Base-by-base conservation (phyloP, 768 basidiomycete genomes). In the Thelephora aurantiotincta region DNA sequence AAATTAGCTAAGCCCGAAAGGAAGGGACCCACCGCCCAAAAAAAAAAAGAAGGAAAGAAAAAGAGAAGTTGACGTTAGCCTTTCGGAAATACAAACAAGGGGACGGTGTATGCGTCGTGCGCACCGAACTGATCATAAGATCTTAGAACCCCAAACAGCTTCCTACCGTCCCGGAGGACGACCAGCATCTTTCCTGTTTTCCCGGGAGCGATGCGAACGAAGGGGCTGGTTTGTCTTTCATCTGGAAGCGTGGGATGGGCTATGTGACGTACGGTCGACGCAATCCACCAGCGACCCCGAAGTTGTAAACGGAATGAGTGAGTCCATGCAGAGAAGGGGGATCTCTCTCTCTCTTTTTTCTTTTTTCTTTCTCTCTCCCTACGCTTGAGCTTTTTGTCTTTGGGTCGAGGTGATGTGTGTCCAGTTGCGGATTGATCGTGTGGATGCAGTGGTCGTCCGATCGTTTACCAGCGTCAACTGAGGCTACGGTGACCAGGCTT, bases 111-210 rank as follows among this genome's bases (percentile, higher is more conserved):
- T 30, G 26, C 26, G 26, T 30, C 26, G 26, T 30, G 54, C 81
- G 57, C 64, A 98, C 96, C 96, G 57, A 97, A 99, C 60, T 99
- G 96, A 71, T 99, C 96, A 63, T 99, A 99, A 18, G 91, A 94
- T 48, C 96, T 72, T 56, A 99, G 69, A 44, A 99, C 94, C 37
- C 96, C 96, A 57, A 96, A 86, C 35, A 98, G 74, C 64, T 98
- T 99, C 60, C 92, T 72, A 50, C 96, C 96, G 65, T 99, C 96
- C 64, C 96, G 75, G 52, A 99, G 72, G 58, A 98, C 80, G 47
- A 99, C 93, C 48, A 99, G 74, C 80, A 99, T 94, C 78, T 97
- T 98, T 74, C 97, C 96, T 99, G 46, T 18, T 46, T 37, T 37
- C 41, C 26, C 44, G 51, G 51, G 50, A 44, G 35, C 51, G 43